Percentiles rank a stretch among this genome's conserved stretches.
phyloP scores from a whole-genome alignment of 768 basidiomycete species.

The Leccinum olivaceopallidum region DNA sequence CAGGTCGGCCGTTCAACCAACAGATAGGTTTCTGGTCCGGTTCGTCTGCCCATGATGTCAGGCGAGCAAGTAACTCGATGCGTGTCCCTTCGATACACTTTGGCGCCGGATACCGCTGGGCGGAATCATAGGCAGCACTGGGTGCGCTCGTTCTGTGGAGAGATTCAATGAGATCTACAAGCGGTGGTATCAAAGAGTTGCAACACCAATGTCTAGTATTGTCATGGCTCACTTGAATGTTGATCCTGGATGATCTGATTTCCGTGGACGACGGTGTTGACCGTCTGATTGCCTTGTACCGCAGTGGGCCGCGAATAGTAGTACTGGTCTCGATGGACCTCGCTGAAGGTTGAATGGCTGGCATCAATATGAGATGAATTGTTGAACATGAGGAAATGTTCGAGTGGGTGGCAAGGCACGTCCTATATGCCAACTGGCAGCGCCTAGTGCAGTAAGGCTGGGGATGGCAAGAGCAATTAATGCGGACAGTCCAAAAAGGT shows the following conservation, averaged over 20 bases:
- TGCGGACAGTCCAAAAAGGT: no score
- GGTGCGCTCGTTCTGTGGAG: slow-evolving; percentile 20
- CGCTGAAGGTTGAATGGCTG: slow-evolving; percentile 19
- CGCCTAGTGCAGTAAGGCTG: no score
- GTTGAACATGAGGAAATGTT: neutral
- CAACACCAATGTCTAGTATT: neutral
- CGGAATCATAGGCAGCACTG: slow-evolving; percentile 23
- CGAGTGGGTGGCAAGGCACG: neutral
- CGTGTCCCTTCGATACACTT: slow-evolving; percentile 27
- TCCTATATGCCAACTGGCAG: no score
- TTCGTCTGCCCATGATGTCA: slow-evolving; percentile 18
- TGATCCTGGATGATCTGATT: slow-evolving; percentile 21
- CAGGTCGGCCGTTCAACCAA: slow-evolving; percentile 29
- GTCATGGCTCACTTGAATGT: slow-evolving; percentile 1
- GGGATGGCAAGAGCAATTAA: no score
- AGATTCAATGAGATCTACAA: slow-evolving; percentile 13
- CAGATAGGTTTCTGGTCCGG: slow-evolving; percentile 13
- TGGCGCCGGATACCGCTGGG: slow-evolving; percentile 20
- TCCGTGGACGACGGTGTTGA: slow-evolving; percentile 20
- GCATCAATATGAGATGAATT: slow-evolving; percentile 7
- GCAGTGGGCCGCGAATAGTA: slow-evolving; percentile 6
- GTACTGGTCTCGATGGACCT: slow-evolving; percentile 18
- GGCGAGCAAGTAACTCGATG: slow-evolving; percentile 16
- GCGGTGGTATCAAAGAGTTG: neutral
- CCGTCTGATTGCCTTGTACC: slow-evolving; percentile 20